Evolutionary conservation across 2,329 filamentous ascomycete genomes (phyloP), one percentile per base, ranked within the genome.

Genomic region (Trichoderma asperellum): DNA sequence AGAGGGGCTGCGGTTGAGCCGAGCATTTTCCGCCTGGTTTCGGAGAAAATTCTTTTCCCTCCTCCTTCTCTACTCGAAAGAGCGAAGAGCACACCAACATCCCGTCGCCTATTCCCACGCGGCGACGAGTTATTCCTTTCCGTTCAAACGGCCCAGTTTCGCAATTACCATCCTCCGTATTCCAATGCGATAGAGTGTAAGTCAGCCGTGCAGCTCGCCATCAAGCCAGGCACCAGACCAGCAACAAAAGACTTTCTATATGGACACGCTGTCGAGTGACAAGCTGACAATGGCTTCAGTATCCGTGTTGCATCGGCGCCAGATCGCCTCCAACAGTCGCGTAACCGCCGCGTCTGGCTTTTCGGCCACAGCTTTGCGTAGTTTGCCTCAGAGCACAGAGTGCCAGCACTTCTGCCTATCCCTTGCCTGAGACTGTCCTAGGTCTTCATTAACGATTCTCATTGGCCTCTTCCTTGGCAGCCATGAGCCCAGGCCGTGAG

Each of bases 71-170:
- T 56, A 65, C 56, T 57, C 35, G 53, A 65, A 73, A 63, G 56
- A 70, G 72, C 72, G 73, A 77, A 78, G 35, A 47, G 55, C 55
- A 67, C 76, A 78, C 75, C 73, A 76, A 76, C 74, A 76, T 65
- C 55, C 68, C 60, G 68, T 60, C 63, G 57, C 74, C 73, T 74
- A 72, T 70, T 71, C 62, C 71, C 71, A 75, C 73, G 53, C 53
- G 78, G 76, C 73, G 76, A 77, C 77, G 80, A 81, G 81, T 83
- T 83, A 81, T 83, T 83, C 81, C 81, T 82, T 80, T 83, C 81
- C 81, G 81, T 81, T 77, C 75, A 78, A 74, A 75, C 75, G 73
- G 79, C 76, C 76, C 78, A 78, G 76, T 67, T 49, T 81, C 79
- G 79, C 80, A 81, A 81, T 81, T 81, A 81, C 79, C 79, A 79